These are phyloP conservation scores for Erodium texanum DNA, from an alignment of 441 rosid species.

Conservation along the genomic window DNA sequence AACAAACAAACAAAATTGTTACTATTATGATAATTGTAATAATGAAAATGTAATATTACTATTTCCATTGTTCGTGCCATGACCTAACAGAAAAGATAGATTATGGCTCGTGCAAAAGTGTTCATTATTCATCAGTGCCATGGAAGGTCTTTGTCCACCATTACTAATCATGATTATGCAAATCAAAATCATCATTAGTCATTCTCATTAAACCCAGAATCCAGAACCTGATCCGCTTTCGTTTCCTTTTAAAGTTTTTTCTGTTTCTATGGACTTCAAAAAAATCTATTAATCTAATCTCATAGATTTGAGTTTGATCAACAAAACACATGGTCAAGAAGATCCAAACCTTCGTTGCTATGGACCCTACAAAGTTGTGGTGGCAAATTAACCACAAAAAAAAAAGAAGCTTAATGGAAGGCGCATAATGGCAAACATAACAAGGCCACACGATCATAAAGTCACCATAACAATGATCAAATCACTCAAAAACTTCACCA, in stretches of 20 bases:
- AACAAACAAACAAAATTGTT: background rate
- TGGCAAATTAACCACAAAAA: constrained; percentile 14
- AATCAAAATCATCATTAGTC: background rate
- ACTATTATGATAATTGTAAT: background rate
- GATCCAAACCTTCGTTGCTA: background rate
- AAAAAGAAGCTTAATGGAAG: background rate
- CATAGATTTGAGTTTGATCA: background rate
- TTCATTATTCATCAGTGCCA: constrained; percentile 9
- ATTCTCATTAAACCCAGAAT: background rate
- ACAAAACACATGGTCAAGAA: background rate
- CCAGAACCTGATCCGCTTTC: too few species aligned
- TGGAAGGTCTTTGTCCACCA: constrained; percentile 21
- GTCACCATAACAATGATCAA: background rate
- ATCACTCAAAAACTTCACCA: too few species aligned
- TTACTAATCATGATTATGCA: constrained; percentile 13
- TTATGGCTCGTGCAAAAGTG: background rate
- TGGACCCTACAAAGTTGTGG: constrained; percentile 15
- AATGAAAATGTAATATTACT: background rate
- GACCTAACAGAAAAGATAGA: constrained; percentile 29
- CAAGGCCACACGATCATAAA: background rate
- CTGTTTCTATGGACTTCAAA: too few species aligned
- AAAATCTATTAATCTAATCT: background rate
- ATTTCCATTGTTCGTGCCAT: constrained; percentile 11
- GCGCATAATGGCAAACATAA: background rate
- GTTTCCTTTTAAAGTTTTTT: background rate